A percentile compares a stretch with the other conserved stretches of the same genome.
phyloP scores from a whole-genome alignment of 179 eudicot genomes.

The Heliamphora pulchella region DNA sequence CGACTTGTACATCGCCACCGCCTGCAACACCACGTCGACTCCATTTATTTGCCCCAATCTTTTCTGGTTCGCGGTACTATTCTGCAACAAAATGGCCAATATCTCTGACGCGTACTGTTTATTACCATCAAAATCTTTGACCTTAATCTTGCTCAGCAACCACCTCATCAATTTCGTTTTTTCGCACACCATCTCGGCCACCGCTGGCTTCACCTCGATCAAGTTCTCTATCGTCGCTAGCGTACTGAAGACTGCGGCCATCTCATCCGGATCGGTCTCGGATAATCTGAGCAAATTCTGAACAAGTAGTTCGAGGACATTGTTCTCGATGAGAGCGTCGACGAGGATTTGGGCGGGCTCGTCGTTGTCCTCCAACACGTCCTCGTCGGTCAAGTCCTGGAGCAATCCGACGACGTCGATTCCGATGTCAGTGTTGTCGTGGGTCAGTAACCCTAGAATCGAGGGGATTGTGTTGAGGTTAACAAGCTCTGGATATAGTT shows the following conservation, averaged over 20 bases:
- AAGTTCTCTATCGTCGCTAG: conserved; percentile 74
- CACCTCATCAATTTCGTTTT: conserved; percentile 80
- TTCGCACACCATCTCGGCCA: conserved; percentile 84
- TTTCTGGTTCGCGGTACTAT: conserved; percentile 75
- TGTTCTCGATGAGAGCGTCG: conserved; percentile 71
- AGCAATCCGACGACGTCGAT: conserved; percentile 62
- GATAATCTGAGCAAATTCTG: conserved; percentile 59
- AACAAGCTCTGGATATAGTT: conserved; percentile 76
- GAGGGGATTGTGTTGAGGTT: conserved; percentile 56
- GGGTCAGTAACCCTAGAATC: conserved; percentile 51
- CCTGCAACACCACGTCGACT: conserved; percentile 88
- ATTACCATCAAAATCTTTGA: conserved; percentile 83
- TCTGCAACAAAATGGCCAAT: conserved; percentile 90
- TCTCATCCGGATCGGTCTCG: conserved; percentile 71
- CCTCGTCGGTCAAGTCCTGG: conserved; percentile 86
- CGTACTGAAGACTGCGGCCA: conserved; percentile 50
- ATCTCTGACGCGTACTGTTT: conserved; percentile 97
- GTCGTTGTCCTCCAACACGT: conserved; percentile 78
- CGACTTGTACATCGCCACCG: conserved; percentile 89
- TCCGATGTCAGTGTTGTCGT: conserved; percentile 79
- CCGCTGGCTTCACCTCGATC: conserved; percentile 82
- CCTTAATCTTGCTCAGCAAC: conserved; percentile 77
- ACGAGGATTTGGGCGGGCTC: conserved; percentile 75
- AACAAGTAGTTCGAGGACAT: conserved; percentile 65
- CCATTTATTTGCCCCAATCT: conserved; percentile 87